Conservation (phyloP, 768 basidiomycete genomes). For the Mycena amicta region DNA sequence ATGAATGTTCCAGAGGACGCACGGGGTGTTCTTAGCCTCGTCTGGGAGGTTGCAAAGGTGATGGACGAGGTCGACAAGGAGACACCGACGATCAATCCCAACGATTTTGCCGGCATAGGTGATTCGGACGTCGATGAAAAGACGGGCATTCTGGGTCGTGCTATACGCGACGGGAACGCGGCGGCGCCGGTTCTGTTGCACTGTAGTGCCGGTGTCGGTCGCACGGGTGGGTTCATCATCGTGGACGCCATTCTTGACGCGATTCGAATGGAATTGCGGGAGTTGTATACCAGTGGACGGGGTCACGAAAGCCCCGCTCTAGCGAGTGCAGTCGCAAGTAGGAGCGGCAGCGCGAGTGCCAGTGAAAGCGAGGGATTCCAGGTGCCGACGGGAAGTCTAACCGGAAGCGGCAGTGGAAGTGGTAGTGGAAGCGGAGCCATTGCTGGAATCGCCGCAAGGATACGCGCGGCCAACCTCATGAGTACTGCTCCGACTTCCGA, state of each 20-base stretch:
- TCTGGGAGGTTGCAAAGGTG: slow-evolving; percentile 65
- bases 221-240: slow-evolving; percentile 92
- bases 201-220: slow-evolving; percentile 93
- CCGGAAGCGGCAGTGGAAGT: background rate
- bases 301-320: background rate
- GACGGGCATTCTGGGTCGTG: slow-evolving; percentile 59
- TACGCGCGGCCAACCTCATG: slow-evolving; percentile 10
- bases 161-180: slow-evolving; percentile 44
- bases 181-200: slow-evolving; percentile 79
- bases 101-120: background rate
- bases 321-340: background rate
- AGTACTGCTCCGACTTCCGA: background rate
- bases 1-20: slow-evolving; percentile 92
- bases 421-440: slow-evolving; percentile 4
- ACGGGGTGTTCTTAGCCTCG: slow-evolving; percentile 68
- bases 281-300: slow-evolving; percentile 12
- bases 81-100: background rate
- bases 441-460: slow-evolving; percentile 7
- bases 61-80: slow-evolving; percentile 33
- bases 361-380: background rate
- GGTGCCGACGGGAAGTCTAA: background rate
- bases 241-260: slow-evolving; percentile 86
- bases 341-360: slow-evolving; percentile 4
- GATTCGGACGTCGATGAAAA: slow-evolving; percentile 50
- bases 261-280: slow-evolving; percentile 58